These are phyloP conservation scores for Stephanodiscus triporus DNA, from an alignment of 108 stramenopile genomes.

Conservation along the genomic window DNA sequence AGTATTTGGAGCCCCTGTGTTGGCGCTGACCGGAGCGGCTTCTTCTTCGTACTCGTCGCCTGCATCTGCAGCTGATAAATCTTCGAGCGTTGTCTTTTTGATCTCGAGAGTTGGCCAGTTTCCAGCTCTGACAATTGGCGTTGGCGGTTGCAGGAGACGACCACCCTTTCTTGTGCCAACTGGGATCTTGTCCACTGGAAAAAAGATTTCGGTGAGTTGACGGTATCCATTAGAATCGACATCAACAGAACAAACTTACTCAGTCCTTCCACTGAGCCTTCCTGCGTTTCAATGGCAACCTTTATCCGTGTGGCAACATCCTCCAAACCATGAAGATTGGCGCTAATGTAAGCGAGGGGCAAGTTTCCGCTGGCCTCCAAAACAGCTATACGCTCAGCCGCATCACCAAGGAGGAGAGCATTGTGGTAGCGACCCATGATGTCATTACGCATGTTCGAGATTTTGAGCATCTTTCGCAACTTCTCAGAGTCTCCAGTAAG, in stretches of 20 bases:
- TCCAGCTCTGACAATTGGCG: constrained; percentile 88
- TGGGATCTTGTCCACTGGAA: constrained; percentile 64
- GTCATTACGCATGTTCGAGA: constrained; percentile 94
- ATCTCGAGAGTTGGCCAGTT: constrained; percentile 96
- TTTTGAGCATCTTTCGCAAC: constrained; percentile 97
- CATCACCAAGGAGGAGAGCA: constrained; percentile 95
- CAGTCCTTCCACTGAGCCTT: constrained; percentile 77
- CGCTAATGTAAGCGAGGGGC: constrained; percentile 93
- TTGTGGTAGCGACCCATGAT: constrained; percentile 98
- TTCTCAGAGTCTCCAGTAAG: constrained; percentile 95
- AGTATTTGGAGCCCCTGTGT: constrained; percentile 41
- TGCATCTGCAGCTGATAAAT: constrained; percentile 63
- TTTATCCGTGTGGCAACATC: constrained; percentile 93
- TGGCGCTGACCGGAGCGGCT: constrained; percentile 27
- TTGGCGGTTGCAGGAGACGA: constrained; percentile 94
- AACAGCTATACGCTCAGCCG: constrained; percentile 89
- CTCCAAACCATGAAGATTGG: constrained; percentile 87
- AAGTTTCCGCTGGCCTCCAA: constrained; percentile 95
- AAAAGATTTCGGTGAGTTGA: not conserved
- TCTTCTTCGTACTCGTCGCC: constrained; percentile 71
- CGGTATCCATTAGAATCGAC: not conserved
- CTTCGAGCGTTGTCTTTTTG: constrained; percentile 86
- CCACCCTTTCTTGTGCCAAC: constrained; percentile 53
- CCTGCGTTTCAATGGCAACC: constrained; percentile 88
- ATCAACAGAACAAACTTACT: constrained; percentile 15